Percentiles rank a stretch among this genome's conserved stretches.
Conservation (phyloP, 345 rosid genomes). For the Populus pruinosa region DNA sequence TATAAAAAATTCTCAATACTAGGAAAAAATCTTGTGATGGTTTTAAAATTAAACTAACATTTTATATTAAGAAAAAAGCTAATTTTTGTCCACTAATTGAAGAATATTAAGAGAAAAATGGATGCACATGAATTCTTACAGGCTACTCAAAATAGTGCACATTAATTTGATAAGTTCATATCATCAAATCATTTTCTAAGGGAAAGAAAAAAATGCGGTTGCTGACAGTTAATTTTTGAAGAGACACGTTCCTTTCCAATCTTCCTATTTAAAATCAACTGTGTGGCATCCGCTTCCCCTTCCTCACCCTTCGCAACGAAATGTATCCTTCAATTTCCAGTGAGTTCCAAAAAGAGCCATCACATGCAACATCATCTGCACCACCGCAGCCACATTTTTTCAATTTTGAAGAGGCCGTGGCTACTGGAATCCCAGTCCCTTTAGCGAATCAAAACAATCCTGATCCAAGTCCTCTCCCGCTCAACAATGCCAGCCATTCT, state of each 20-base stretch:
- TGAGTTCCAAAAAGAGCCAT: conserved; percentile 6
- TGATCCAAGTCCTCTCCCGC: not conserved
- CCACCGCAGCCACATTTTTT: conserved; percentile 14
- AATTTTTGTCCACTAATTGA: no score
- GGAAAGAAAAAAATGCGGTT: no score
- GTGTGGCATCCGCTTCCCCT: not conserved
- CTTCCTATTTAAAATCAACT: not conserved
- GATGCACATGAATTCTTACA: no score
- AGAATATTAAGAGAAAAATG: no score
- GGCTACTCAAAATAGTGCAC: no score
- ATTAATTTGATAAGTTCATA: no score
- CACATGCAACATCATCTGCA: conserved; percentile 18
- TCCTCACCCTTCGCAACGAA: not conserved
- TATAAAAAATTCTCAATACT: no score
- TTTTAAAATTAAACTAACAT: no score
- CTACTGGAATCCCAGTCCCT: conserved; percentile 1
- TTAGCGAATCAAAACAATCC: conserved; percentile 1
- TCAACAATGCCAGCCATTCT: not conserved
- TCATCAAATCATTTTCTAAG: no score
- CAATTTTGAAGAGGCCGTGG: not conserved
- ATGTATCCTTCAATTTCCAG: conserved; percentile 17
- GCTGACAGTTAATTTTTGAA: not conserved
- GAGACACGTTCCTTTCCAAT: not conserved
- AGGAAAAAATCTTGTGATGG: no score
- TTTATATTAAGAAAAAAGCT: no score